phyloP scores from a whole-genome alignment of 2,329 filamentous ascomycete species.

The Fusarium miscanthi region DNA sequence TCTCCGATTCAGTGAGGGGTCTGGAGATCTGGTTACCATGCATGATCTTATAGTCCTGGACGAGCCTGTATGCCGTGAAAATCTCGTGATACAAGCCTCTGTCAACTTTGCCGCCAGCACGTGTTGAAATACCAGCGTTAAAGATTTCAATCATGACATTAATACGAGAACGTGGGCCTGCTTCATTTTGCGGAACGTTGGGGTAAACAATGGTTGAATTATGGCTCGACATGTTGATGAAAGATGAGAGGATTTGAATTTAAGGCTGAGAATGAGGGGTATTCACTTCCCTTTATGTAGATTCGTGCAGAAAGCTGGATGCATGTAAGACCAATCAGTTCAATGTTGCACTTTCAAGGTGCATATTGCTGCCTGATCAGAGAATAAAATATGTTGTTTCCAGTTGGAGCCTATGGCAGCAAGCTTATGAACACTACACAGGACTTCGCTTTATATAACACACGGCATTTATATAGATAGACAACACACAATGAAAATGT shows the following conservation, averaged over 20 bases:
- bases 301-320: rapidly evolving
- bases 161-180: neutral
- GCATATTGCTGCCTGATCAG: neutral
- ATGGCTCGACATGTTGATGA: neutral
- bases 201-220: neutral
- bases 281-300: rapidly evolving
- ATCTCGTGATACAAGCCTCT: neutral
- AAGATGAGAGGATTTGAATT: too few relatives aligned
- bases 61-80: neutral
- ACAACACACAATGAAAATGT: too few relatives aligned
- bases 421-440: too few relatives aligned
- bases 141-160: neutral
- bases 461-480: too few relatives aligned
- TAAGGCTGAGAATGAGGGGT: neutral
- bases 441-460: too few relatives aligned
- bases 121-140: neutral
- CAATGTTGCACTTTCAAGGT: too few relatives aligned
- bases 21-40: rapidly evolving
- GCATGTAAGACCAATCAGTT: neutral
- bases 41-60: neutral
- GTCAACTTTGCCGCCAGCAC: neutral
- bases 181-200: neutral
- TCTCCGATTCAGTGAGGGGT: rapidly evolving
- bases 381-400: too few relatives aligned
- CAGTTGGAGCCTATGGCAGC: too few relatives aligned